phyloP scores from a whole-genome alignment of 345 rosid species.

The Citrus unshiu region DNA sequence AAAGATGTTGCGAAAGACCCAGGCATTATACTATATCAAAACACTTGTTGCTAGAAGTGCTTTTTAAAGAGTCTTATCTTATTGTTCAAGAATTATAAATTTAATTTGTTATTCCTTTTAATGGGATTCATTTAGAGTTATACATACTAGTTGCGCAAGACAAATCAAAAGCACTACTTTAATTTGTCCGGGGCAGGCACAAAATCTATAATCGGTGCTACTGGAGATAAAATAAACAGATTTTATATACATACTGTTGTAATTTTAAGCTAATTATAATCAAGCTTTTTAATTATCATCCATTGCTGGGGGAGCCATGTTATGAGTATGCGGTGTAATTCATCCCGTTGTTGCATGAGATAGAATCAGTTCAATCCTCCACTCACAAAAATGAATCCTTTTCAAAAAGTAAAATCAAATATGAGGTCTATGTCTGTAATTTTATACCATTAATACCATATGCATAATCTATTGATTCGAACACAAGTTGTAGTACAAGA shows the following conservation, averaged over 20 bases:
- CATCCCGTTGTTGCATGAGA: background rate
- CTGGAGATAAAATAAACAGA: too few relatives aligned
- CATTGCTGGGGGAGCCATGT: background rate
- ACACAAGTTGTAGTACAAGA: constrained; percentile 15
- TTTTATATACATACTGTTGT: too few relatives aligned
- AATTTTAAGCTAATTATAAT: too few relatives aligned
- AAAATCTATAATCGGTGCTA: too few relatives aligned
- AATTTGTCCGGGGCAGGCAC: too few relatives aligned
- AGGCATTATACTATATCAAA: background rate
- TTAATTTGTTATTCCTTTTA: background rate
- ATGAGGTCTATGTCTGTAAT: background rate
- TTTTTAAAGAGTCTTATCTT: background rate
- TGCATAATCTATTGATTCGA: constrained; percentile 18
- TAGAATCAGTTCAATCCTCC: background rate
- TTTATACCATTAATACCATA: background rate
- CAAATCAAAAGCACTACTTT: too few relatives aligned
- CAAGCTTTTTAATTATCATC: too few relatives aligned
- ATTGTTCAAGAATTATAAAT: background rate
- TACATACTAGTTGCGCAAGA: too few relatives aligned
- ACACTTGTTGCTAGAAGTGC: background rate
- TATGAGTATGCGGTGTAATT: background rate
- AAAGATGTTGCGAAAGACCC: too few relatives aligned
- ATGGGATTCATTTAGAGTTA: background rate
- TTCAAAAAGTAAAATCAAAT: background rate
- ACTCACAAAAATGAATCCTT: background rate